Percentiles rank a stretch among this genome's conserved stretches.
These are phyloP conservation scores for Trichoderma gracile DNA, from an alignment of 2,329 filamentous ascomycete species.

Conservation along the genomic window DNA sequence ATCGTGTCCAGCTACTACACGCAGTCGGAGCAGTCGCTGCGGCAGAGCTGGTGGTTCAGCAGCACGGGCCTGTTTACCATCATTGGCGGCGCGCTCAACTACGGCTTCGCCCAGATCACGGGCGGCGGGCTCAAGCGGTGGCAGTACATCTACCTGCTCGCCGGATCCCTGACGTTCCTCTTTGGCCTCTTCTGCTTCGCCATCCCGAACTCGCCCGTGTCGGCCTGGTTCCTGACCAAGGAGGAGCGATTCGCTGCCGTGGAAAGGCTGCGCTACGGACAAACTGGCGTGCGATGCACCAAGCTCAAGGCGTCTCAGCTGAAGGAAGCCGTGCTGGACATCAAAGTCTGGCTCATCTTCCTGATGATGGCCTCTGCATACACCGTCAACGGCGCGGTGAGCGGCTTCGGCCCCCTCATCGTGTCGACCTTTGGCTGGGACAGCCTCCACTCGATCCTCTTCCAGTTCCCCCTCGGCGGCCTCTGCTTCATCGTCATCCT, in stretches of 20 bases:
- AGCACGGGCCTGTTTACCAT: conserved; percentile 61
- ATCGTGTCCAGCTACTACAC: conserved; percentile 65
- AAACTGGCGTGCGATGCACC: conserved; percentile 63
- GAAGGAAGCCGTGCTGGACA: conserved; percentile 57
- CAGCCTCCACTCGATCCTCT: conserved; percentile 65
- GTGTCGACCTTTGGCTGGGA: conserved; percentile 70
- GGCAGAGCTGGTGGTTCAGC: conserved; percentile 69
- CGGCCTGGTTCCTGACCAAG: conserved; percentile 66
- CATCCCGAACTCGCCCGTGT: conserved; percentile 64
- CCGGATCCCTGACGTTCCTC: conserved; percentile 62
- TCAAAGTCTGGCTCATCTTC: conserved; percentile 64
- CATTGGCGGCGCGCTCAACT: conserved; percentile 64
- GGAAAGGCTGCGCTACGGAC: conserved; percentile 61
- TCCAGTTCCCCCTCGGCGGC: conserved; percentile 72
- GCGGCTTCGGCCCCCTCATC: conserved; percentile 70
- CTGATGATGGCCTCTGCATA: conserved; percentile 72
- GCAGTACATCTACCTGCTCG: conserved; percentile 72
- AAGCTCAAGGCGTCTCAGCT: conserved; percentile 62
- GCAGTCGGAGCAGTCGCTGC: conserved; percentile 62
- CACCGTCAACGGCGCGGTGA: conserved; percentile 70
- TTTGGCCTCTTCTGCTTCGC: conserved; percentile 66
- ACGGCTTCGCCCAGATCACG: conserved; percentile 65
- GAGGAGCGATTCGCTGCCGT: conserved; percentile 66
- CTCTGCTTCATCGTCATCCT: conserved; percentile 69
- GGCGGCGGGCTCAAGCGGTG: conserved; percentile 58